Evolutionary conservation across 1,284 basidiomycete genomes (phyloP).

Genomic region (Puccinia horiana): DNA sequence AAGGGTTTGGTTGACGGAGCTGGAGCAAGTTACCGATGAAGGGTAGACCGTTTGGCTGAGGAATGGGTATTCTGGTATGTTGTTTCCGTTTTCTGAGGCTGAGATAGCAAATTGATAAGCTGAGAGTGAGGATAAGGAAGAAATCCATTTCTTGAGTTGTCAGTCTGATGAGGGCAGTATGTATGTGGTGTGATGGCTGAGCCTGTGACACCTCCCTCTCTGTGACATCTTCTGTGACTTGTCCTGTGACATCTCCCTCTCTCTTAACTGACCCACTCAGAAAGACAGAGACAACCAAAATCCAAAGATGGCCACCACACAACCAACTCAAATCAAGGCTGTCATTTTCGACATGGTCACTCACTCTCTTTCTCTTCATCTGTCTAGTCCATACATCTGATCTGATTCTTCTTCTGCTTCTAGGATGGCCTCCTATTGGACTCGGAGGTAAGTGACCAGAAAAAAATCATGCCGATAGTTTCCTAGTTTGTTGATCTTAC

Average conservation of each 20-base stretch:
- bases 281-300: background rate
- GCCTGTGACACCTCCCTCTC: background rate
- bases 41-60: slow-evolving; percentile 46
- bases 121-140: no score
- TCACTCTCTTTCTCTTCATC: background rate
- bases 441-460: slow-evolving; percentile 53
- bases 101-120: no score
- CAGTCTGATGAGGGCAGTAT: no score
- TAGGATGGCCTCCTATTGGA: slow-evolving; percentile 59
- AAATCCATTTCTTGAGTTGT: no score
- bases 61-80: no score
- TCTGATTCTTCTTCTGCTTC: slow-evolving; percentile 45
- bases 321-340: slow-evolving; percentile 50
- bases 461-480: slow-evolving; percentile 33
- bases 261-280: no score
- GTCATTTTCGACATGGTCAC: slow-evolving; percentile 53
- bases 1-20: slow-evolving; percentile 52
- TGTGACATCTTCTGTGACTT: background rate
- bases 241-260: no score
- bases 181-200: no score
- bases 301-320: background rate
- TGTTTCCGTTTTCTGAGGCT: no score
- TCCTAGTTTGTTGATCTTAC: background rate
- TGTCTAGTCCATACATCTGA: background rate
- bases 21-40: slow-evolving; percentile 54